These are phyloP conservation scores for Fusarium staphyleae DNA, from an alignment of 2,329 filamentous ascomycete genomes.

Conservation along the genomic window DNA sequence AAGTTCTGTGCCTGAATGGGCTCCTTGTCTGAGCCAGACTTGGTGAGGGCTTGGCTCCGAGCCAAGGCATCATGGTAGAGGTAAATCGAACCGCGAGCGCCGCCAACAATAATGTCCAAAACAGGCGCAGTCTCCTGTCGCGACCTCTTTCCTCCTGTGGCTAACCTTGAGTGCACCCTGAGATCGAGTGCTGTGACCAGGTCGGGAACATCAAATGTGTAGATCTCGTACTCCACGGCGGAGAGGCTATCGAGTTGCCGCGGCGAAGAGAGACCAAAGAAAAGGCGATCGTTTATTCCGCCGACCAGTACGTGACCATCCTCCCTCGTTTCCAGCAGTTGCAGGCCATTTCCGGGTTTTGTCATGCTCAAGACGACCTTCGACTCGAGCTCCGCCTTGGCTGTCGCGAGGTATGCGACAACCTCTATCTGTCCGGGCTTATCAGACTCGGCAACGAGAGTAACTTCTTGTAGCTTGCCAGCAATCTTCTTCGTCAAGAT, in stretches of 20 bases:
- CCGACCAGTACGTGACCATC: constrained; percentile 64
- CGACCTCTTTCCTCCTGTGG: constrained; percentile 33
- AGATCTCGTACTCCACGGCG: constrained; percentile 59
- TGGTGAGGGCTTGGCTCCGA: constrained; percentile 58
- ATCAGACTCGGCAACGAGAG: constrained; percentile 56
- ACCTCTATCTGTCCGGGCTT: constrained; percentile 49
- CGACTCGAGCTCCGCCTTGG: constrained; percentile 39
- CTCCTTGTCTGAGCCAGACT: constrained; percentile 51
- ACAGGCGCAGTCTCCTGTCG: constrained; percentile 45
- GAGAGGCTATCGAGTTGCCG: constrained; percentile 34
- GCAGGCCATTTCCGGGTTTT: constrained; percentile 47
- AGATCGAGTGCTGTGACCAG: constrained; percentile 73
- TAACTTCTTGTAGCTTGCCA: constrained; percentile 50
- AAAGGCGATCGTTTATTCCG: constrained; percentile 48
- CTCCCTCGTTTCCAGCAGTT: constrained; percentile 56
- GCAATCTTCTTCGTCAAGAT: constrained; percentile 50
- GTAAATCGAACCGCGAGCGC: constrained; percentile 77
- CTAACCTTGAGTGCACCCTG: constrained; percentile 48
- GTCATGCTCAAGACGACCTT: constrained; percentile 49
- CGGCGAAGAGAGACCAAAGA: constrained; percentile 44
- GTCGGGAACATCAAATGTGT: constrained; percentile 66
- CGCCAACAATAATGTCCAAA: constrained; percentile 81
- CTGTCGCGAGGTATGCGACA: constrained; percentile 53
- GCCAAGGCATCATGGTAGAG: constrained; percentile 79
- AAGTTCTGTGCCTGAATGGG: constrained; percentile 69